Percentiles rank a stretch among this genome's conserved stretches.
Conservation (phyloP, 2,329 filamentous ascomycete species). For the Colletotrichum sp. region DNA sequence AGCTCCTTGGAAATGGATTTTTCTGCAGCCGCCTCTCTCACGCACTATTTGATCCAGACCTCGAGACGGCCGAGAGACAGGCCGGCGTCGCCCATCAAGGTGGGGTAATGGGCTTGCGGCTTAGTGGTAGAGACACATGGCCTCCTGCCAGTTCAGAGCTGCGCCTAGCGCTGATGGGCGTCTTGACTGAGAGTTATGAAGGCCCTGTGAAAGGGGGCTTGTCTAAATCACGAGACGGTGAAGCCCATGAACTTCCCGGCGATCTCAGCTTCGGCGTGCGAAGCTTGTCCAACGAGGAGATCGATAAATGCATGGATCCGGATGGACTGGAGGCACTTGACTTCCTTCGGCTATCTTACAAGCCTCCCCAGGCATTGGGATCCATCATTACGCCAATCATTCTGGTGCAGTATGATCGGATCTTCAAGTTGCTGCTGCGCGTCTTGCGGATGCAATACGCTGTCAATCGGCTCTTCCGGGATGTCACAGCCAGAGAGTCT, state of each 20-base stretch:
- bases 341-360: constrained; percentile 87
- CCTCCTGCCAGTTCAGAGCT: constrained; percentile 93
- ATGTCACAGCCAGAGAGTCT: constrained; percentile 48
- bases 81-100: constrained; percentile 71
- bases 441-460: constrained; percentile 81
- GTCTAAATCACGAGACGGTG: constrained; percentile 25
- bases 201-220: constrained; percentile 3
- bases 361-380: constrained; percentile 72
- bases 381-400: constrained; percentile 73
- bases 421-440: constrained; percentile 82
- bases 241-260: constrained; percentile 59
- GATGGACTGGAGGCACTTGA: constrained; percentile 88
- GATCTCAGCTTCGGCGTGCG: constrained; percentile 84
- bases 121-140: constrained; percentile 85
- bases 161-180: constrained; percentile 84
- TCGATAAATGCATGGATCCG: constrained; percentile 82
- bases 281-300: constrained; percentile 77
- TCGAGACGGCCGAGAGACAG: constrained; percentile 77
- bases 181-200: constrained; percentile 76
- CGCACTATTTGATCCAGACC: constrained; percentile 82
- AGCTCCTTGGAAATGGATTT: constrained; percentile 82
- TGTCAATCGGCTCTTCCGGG: constrained; percentile 66
- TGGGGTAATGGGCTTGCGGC: constrained; percentile 78
- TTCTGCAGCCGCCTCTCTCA: constrained; percentile 82
- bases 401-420: constrained; percentile 80